Percentiles rank a stretch among this genome's conserved stretches.
These are phyloP conservation scores for Apiotrichum gamsii DNA, from an alignment of 1,284 basidiomycete genomes.

Conservation along the genomic window DNA sequence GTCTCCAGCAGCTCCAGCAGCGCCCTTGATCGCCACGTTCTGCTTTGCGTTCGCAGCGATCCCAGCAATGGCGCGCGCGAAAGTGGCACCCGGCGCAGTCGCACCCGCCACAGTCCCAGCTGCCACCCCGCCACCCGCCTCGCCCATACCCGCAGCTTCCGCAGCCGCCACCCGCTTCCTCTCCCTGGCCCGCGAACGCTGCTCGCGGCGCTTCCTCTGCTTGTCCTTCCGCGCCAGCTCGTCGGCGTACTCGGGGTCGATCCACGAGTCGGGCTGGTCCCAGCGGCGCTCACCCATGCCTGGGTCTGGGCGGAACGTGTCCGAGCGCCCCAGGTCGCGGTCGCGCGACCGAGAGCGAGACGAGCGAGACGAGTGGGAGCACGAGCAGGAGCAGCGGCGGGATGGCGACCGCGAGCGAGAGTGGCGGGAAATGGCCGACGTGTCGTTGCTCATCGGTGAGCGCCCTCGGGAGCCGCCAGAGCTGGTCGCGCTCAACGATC, in stretches of 20 bases:
- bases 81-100: neutral
- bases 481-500: neutral
- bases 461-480: neutral
- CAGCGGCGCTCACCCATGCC: conserved; percentile 25
- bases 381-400: conserved; percentile 3
- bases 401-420: conserved; percentile 6
- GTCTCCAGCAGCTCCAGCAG: too few relatives aligned
- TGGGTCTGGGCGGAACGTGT: conserved; percentile 27
- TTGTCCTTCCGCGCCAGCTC: neutral
- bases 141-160: too few relatives aligned
- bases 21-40: conserved; percentile 14
- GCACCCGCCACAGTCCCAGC: too few relatives aligned
- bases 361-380: conserved; percentile 8
- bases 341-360: conserved; percentile 5
- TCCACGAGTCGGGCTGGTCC: conserved; percentile 40
- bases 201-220: conserved; percentile 4
- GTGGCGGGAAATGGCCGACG: conserved; percentile 3
- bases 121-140: neutral
- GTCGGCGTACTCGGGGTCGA: conserved; percentile 33
- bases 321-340: conserved; percentile 18
- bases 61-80: conserved; percentile 8
- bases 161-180: neutral
- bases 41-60: too few relatives aligned
- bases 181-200: neutral
- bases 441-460: neutral